Percentiles rank a stretch among this genome's conserved stretches.
phyloP scores from a whole-genome alignment of 2,329 filamentous ascomycete genomes.

The Nigrograna mackinnonii region DNA sequence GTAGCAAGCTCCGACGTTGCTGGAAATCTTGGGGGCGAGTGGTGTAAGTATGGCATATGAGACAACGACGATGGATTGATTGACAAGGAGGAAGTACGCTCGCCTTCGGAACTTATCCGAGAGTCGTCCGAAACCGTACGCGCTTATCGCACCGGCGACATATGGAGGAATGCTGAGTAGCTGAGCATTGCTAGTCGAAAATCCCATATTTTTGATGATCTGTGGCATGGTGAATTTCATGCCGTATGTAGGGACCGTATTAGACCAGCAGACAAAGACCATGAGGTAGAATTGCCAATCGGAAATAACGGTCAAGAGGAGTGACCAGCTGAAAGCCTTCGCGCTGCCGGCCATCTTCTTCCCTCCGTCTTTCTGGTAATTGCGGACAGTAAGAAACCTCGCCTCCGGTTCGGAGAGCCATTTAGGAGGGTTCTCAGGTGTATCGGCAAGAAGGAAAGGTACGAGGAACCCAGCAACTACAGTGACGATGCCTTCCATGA shows the following conservation, averaged over 20 bases:
- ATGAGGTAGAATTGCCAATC: slow-evolving; percentile 34
- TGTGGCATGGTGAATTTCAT: slow-evolving; percentile 32
- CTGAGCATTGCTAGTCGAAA: slow-evolving; percentile 29
- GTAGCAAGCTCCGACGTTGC: neutral
- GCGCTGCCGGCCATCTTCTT: slow-evolving; percentile 13
- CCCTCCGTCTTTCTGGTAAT: slow-evolving; percentile 5
- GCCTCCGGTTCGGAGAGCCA: slow-evolving; percentile 8
- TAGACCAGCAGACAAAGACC: slow-evolving; percentile 26
- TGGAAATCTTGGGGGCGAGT: neutral
- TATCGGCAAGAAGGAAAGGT: slow-evolving; percentile 1
- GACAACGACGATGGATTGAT: neutral
- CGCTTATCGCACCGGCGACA: neutral
- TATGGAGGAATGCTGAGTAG: slow-evolving; percentile 28
- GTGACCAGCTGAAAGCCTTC: no score
- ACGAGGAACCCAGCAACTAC: slow-evolving; percentile 4
- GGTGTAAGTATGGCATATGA: neutral
- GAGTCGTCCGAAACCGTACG: neutral
- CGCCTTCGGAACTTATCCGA: neutral
- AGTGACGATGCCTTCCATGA: slow-evolving; percentile 10
- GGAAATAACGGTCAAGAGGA: slow-evolving; percentile 23
- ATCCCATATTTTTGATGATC: slow-evolving; percentile 30
- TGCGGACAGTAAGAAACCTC: slow-evolving; percentile 5
- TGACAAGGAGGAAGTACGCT: neutral
- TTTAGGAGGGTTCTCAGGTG: neutral
- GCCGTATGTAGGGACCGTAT: slow-evolving; percentile 26